Base-by-base conservation (phyloP, 2,329 filamentous ascomycete species). In the Chalaropsis thielavioides region DNA sequence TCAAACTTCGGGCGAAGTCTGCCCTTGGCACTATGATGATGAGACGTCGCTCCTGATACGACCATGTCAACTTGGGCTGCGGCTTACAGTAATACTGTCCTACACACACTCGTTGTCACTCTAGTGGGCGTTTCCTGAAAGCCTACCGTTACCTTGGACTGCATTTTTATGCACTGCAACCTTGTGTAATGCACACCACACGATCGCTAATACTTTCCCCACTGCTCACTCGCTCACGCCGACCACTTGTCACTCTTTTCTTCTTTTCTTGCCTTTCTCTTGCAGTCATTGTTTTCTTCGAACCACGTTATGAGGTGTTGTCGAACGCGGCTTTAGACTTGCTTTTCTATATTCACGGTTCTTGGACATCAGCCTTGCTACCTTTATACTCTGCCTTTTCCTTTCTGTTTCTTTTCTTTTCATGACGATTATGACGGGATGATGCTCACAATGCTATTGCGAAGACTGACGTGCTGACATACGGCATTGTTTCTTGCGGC, bases 381-480 rank as follows among this genome's bases (percentile, higher is more conserved):
- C 27, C 46, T 15, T 22, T 5, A 3, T 17, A 56, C 24, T 59
- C 17, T 40, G 24, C 19, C 31, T 60, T 61, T 54, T 60, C 17
- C 40, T 61, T 60, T 31, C 60, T 38, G 41, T 59, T 44, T 41
- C 15, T 43, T 46, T 31, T 46, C 61, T 41, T 61, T 44, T 65
- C 63, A 68, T 61, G 63, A 66, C 31, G 27, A 41, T 67, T 66
- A 63, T 60, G 61, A 49, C 60, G 49, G 62, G 61, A 54, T 64
- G 27, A 63, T 63, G 63, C 61, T 27, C 63, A 62, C 64, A 66
- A 51, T 54, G 38, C 54, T 65, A 19, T 13, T 64, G 31, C 8
- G 19, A 41, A 38, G 35, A 54, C 22, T 8, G 31, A 43, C 13
- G 27, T 17, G 40, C 6, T 22, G 24, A n/a, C 13, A 38, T n/a